Base-by-base conservation (phyloP, 2,329 filamentous ascomycete species). In the Zalaria obscura region DNA sequence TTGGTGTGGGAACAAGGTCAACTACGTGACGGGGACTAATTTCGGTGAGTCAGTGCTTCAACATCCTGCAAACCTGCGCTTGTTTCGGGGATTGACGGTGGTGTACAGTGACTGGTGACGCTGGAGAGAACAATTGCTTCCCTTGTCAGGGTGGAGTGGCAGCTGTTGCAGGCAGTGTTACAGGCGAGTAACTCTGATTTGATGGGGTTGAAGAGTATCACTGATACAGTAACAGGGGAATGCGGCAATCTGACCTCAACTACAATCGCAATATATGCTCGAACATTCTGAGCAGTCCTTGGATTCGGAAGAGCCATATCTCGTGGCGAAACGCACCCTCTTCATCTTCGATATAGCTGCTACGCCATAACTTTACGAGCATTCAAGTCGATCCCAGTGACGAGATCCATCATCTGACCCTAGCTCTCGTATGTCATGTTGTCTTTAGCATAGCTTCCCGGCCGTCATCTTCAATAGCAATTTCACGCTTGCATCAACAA, bases 251-350 rank as follows among this genome's bases (percentile, higher is more conserved):
- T 35, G 5, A 47, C 53, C 5, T 35, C 46, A 4, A 46, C 36
- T 25, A 55, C 53, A 5, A 48, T 54, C n/a, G 53, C 54, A 2
- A 52, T 56, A 11, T 56, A 48, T 35, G 53, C 53, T 26, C 44
- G 48, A 40, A 49, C 42, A 0, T 54, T 51, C 28, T 55, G 18
- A 18, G 18, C 18, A 18, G 18, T 18, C 18, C 18, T 18, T 18
- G 18, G 18, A 18, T 18, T 18, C 18, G 18, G 18, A 18, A 18
- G 18, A 18, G 18, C 18, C 18, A 18, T 18, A 18, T 18, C 18
- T 18, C 18, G 18, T 18, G 18, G 18, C 18, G 18, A 18, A 18
- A 18, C 18, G 18, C 18, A 18, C 18, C 18, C 18, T 18, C 18
- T 18, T 18, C 18, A 18, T 18, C 18, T 18, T 18, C 18, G 18